These are phyloP conservation scores for Erythrobasidium yunnanense DNA, from an alignment of 768 basidiomycete genomes.

Conservation along the genomic window DNA sequence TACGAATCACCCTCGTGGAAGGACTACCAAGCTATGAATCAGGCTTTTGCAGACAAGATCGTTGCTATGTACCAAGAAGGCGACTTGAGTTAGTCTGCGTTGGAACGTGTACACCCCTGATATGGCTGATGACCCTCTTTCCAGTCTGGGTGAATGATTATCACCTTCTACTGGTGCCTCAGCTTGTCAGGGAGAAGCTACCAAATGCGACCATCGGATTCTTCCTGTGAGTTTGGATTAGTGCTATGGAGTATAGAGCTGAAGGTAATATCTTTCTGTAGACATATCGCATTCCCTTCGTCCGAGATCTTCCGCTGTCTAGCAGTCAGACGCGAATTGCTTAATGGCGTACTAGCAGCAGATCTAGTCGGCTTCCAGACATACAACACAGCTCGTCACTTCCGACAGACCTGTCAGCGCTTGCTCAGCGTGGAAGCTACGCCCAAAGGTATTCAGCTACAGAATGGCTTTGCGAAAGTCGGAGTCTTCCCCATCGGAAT, in stretches of 20 bases:
- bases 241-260: too few species aligned
- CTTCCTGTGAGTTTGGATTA: slow-evolving; percentile 50
- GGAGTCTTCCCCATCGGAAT: slow-evolving; percentile 90
- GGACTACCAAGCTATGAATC: slow-evolving; percentile 69
- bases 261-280: too few species aligned
- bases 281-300: slow-evolving; percentile 94
- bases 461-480: slow-evolving; percentile 66
- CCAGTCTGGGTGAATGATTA: slow-evolving; percentile 61
- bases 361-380: slow-evolving; percentile 96
- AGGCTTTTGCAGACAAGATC: slow-evolving; percentile 69
- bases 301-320: slow-evolving; percentile 91
- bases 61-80: slow-evolving; percentile 69
- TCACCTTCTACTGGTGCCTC: slow-evolving; percentile 82
- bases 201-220: slow-evolving; percentile 61
- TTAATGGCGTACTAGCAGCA: slow-evolving; percentile 95
- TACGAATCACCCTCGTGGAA: slow-evolving; percentile 60
- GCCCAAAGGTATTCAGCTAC: slow-evolving; percentile 57
- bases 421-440: slow-evolving; percentile 85
- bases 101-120: neutral
- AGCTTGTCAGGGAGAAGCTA: slow-evolving; percentile 62
- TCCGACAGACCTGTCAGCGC: slow-evolving; percentile 86
- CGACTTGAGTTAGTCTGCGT: slow-evolving; percentile 67
- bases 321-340: slow-evolving; percentile 78
- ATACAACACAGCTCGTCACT: slow-evolving; percentile 89
- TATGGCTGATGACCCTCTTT: neutral